Base-by-base conservation (phyloP, 2,329 filamentous ascomycete species). In the Aureobasidium sp. region DNA sequence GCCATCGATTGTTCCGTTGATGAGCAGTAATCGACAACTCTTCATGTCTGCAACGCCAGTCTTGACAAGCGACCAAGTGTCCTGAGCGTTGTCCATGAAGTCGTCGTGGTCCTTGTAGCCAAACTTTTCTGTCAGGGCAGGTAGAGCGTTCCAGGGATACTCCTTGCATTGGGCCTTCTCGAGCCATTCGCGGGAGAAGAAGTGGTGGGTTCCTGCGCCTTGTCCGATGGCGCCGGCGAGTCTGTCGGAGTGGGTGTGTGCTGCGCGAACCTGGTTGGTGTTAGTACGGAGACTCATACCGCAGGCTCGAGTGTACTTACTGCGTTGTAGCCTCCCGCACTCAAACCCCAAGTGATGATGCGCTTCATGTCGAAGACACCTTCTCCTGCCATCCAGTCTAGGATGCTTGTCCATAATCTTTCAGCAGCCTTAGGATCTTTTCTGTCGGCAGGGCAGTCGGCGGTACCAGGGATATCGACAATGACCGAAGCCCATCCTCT, bases 271-370 rank as follows among this genome's bases (percentile, higher is more conserved):
- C 61, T 62, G 2, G 27, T 51, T 17, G 15, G 1, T 12, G 20
- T 61, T 14, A 44, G 31, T 41, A 3, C 3, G 7, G 51, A 51
- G 20, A 15, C 14, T 15, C 7, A 12, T 1, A 49, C 5, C 1
- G 20, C 22, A 22, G 6, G 22, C 3, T 36, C 4, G 7, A 29
- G 9, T 48, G 42, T 25, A 56, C 41, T 86, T 78, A 22, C 45
- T 27, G 86, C 86, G 72, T 89, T 87, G 77, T 88, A 88, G 0
- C 86, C 86, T 34, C 87, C 87, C 0, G 82, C 79, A 65, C 82
- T 86, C 37, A 89, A 74, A 0, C 86, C 87, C 86, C 86, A 89
- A 51, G 80, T 82, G 64, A 85, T 72, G 8, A 89, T 74, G 37
- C 78, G 79, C 1, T 68, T 67, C 78, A 82, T 82, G 69, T 89